Evolutionary conservation across 441 rosid species (phyloP), one percentile per base, ranked within the genome.

Genomic region (Viola pubescens): DNA sequence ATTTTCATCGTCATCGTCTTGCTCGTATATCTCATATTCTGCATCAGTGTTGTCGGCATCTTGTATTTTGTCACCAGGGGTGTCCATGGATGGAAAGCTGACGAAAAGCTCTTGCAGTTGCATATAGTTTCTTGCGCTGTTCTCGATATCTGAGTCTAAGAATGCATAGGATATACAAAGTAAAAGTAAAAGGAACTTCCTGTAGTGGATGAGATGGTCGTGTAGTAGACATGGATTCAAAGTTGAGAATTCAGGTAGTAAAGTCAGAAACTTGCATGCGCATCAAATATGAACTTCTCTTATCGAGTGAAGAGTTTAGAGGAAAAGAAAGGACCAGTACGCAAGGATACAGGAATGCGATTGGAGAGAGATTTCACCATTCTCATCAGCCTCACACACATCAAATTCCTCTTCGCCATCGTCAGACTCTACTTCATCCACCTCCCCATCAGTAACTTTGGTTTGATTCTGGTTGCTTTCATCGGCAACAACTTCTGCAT

Each of bases 91-190:
- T 66, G 95, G 88, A 72, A 94, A 94, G 75, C 90, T 85, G 64
- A 82, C 88, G 39, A 94, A 91, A 50, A 94, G 90, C 57, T 88
- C 90, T 86, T 88, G 99, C 69, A 94, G 73, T 70, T 85, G 86
- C 34, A 2, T 26, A 26, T 26, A 26, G 63, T 80, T 73, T 70
- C 80, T 82, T 19, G 99, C 90, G 75, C 87, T 85, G 85, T 72
- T 80, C 59, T 73, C 94, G 69, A 51, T 70, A 63, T 77, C 94
- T 53, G 78, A 38, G 81, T 74, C 88, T 77, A 74, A 11, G 7
- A 12, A 66, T 9, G 48, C 51, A 48, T 75, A 74, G 64, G 74
- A 66, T 38, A 67, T 37, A 53, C 61, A 60, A 39, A 56, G 52
- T 4, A 62, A 26, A 5, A 10, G 13, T 1, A 53, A 53, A 38